Evolutionary conservation across 2,329 filamentous ascomycete species (phyloP), one percentile per base, ranked within the genome.

Genomic region (Cyanodermella asteris): DNA sequence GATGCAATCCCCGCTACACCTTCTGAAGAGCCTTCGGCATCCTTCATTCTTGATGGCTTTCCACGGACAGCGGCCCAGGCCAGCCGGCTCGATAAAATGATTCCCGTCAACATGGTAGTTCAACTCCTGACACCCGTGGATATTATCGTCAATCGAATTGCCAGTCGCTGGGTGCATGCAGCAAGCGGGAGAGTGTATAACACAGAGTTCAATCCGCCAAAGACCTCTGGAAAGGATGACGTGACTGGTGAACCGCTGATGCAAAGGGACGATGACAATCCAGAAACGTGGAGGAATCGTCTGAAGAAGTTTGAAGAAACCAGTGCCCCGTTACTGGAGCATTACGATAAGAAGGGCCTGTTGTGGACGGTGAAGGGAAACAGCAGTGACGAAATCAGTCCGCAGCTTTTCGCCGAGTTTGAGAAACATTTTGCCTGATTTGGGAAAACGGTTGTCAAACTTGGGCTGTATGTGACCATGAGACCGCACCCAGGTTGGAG

Each of bases 11-110:
- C 59, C 32, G 40, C 43, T 14, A 34, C 49, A n/a, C 42, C 44
- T 13, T 38, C 42, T 26, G 42, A 48, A 28, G 43, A 42, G 30
- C 75, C 81, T 0, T 56, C 67, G 1, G 80, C 81, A 6, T 91
- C 81, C 1, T 94, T 93, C 47, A 75, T 97, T 34, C 72, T 97
- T 26, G 87, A 97, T 45, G 87, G 87, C 10, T 97, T 94, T 49
- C 87, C 87, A 3, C 74, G 87, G 35, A 97, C 78, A 5, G 74
- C 76, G 1, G 44, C 56, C 3, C 87, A 97, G 50, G 87, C 82
- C 15, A 47, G 53, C 20, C 71, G 71, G 29, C 63, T 94, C 23
- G 81, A 91, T 44, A 53, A 56, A 22, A 60, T 93, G 17, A 65
- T 94, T 16, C 81, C 84, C n/a, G 82, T 97, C 46, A 97, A 97